A percentile compares a stretch with the other conserved stretches of the same genome.
These are phyloP conservation scores for Samsoniella hepiali DNA, from an alignment of 2,329 filamentous ascomycete species.

Conservation along the genomic window DNA sequence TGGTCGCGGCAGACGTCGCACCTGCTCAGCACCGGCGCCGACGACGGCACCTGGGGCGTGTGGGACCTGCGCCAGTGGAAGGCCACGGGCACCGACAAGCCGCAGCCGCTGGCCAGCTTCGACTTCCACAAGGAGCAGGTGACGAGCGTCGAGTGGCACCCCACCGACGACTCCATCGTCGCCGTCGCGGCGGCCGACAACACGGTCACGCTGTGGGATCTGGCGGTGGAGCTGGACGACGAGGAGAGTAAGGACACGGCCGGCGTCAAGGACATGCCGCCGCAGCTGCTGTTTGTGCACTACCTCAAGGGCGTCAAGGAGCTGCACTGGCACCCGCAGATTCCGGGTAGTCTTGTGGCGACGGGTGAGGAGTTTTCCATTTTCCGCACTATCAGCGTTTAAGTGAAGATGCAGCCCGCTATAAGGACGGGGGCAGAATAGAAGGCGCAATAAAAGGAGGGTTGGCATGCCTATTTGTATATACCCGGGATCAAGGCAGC, in stretches of 20 bases:
- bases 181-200: slow-evolving; percentile 90
- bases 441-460: not conserved
- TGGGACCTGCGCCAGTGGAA: slow-evolving; percentile 98
- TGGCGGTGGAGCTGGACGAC: slow-evolving; percentile 94
- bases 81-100: slow-evolving; percentile 49
- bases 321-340: slow-evolving; percentile 95
- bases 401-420: slow-evolving; percentile 24
- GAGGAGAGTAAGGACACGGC: slow-evolving; percentile 91
- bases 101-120: slow-evolving; percentile 87
- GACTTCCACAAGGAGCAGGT: slow-evolving; percentile 95
- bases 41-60: slow-evolving; percentile 90
- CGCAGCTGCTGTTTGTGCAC: slow-evolving; percentile 93
- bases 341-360: slow-evolving; percentile 82
- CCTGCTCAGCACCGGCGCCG: slow-evolving; percentile 85
- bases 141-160: slow-evolving; percentile 95
- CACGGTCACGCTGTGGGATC: slow-evolving; percentile 93
- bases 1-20: slow-evolving; percentile 90
- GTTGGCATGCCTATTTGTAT: not conserved
- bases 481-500: not conserved
- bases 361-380: slow-evolving; percentile 89
- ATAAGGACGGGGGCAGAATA: not conserved
- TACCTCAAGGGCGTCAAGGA: slow-evolving; percentile 95
- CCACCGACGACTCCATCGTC: slow-evolving; percentile 92
- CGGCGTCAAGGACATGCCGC: slow-evolving; percentile 84
- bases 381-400: slow-evolving; percentile 81